Base-by-base conservation (phyloP, 176 grass and related monocot genomes). In the Poa pratensis region DNA sequence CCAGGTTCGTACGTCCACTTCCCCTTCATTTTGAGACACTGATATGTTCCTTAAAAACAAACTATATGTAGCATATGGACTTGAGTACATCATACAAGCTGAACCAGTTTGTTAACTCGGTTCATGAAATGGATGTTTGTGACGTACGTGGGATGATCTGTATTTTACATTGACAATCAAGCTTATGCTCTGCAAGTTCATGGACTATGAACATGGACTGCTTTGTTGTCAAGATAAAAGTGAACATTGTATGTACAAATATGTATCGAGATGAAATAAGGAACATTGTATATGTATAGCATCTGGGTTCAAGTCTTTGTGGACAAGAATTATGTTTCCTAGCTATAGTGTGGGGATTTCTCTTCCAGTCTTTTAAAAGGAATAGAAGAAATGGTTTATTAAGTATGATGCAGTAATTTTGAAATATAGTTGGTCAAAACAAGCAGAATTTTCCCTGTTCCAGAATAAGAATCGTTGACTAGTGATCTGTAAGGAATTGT, bases 1-100 rank as follows among this genome's bases (percentile, higher is more conserved):
- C 73, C 97, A 99, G 91, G 97, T 99, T 65, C 7, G 43, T 63
- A 22, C 19, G 18, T 20, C 12, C 16, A 55, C 45, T 52, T 48
- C 30, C 20, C 9, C 63, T 43, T 7, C 24, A 48, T 48, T 9
- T 28, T 28, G 22, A 46, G 24, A 7, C 26, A 30, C 13, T 17
- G 11, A 6, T 37, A 30, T 74, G 19, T 28, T 80, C 30, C 60
- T 68, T 34, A 37, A 75, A 39, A 72, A 65, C 14, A 5, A 18
- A 53, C 5, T 53, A 19, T 4, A 5, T 53, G 14, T 53, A 49
- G 11, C 11, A 49, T 49, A 19, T 19, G 19, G 16, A 53, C 5
- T 53, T n/a, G 2, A 57, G 54, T n/a, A n/a, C 16, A 16, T 6
- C 61, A 65, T 65, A 72, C 14, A 30, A 23, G 40, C 69, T 72